Evolutionary conservation across 371 early-diverging fungal genomes (phyloP), one percentile per base, ranked within the genome.

Genomic region (Racocetra persica): DNA sequence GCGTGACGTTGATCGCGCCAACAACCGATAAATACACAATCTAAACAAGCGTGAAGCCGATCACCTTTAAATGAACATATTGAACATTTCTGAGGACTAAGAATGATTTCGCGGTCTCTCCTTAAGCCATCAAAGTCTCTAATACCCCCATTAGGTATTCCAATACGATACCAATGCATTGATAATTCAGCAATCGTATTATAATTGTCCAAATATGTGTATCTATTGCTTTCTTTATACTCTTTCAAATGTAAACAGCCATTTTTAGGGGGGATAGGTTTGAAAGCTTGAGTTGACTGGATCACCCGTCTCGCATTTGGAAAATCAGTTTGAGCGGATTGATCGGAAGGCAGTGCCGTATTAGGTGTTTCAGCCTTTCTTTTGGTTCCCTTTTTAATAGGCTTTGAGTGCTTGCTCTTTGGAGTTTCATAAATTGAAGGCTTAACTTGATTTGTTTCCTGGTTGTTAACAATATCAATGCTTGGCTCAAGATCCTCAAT

Each of bases 71-170:
- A 22, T 38, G 18, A 38, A n/a, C 69, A 69, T 22, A 22, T 41
- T 41, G 45, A 69, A 45, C 69, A 69, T 69, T 69, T 69, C 41
- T 69, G 69, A 24, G 36, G 69, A 65, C 65, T 28, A 57, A 57
- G 57, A 45, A 45, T 45, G 8, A 45, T 45, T 45, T 45, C 45
- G 45, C 45, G 45, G 10, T 45, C 45, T 45, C 45, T 45, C 45
- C 45, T 45, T 45, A 45, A 45, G 45, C 45, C 45, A 45, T 45
- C 45, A 8, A 45, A 45, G 45, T 45, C 45, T 45, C 45, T 45
- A 22, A 18, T 4, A 57, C 57, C n/a, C 20, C 20, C 57, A 18
- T 57, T 57, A 22, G 69, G 69, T 18, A 69, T 36, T 20, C 69
- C 69, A 20, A 69, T 45, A 38, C 22, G 36, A 22, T 69, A 69